Conservation (phyloP, 1,284 basidiomycete species). For the Trichosporon sp. region DNA sequence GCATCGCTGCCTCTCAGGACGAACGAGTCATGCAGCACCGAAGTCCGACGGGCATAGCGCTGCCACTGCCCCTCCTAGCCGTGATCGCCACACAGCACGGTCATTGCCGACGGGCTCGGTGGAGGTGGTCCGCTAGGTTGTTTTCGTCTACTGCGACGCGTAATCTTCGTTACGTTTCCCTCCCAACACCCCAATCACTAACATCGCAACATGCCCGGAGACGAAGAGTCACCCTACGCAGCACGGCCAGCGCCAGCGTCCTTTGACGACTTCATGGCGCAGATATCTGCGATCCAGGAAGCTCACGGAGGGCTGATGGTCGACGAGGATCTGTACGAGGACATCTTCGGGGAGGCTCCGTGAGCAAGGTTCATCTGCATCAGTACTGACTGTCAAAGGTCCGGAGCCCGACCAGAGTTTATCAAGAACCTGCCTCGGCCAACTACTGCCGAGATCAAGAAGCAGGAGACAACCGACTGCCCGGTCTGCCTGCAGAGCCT, state of each 20-base stretch:
- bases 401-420: constrained; percentile 15
- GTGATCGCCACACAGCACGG: not conserved
- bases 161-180: not conserved
- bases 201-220: not conserved
- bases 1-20: too few relatives aligned
- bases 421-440: constrained; percentile 17
- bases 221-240: constrained; percentile 8
- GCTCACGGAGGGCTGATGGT: constrained; percentile 14
- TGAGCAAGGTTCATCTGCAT: constrained; percentile 4
- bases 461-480: constrained; percentile 6
- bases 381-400: not conserved
- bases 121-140: not conserved
- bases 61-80: too few relatives aligned
- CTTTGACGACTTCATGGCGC: constrained; percentile 17
- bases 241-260: constrained; percentile 8
- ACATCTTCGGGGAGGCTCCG: constrained; percentile 18
- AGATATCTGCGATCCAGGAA: constrained; percentile 1
- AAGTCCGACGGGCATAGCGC: not conserved
- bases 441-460: not conserved
- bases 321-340: constrained; percentile 22
- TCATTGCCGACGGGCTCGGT: not conserved
- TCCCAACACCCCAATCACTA: not conserved
- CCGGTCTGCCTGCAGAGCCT: constrained; percentile 22
- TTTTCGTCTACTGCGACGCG: not conserved
- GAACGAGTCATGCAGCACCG: not conserved